Percentiles rank a stretch among this genome's conserved stretches.
phyloP scores from a whole-genome alignment of 495 filamentous ascomycete genomes.

The Xylaria grammica region DNA sequence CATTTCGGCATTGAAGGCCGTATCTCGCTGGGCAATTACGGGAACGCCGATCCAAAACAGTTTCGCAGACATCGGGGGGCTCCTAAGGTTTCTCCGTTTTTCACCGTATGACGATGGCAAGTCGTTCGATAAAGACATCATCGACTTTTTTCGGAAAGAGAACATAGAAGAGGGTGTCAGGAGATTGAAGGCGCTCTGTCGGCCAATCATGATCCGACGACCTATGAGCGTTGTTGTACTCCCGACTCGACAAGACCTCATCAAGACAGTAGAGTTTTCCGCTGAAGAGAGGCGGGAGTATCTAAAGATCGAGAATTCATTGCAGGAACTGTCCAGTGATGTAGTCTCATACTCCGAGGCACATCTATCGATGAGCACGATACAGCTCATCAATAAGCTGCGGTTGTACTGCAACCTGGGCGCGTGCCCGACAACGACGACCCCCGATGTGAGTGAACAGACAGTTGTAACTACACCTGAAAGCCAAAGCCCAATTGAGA shows the following conservation, averaged over 20 bases:
- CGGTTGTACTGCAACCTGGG: neutral
- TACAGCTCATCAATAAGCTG: neutral
- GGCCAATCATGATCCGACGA: constrained; percentile 6
- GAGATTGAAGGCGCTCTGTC: constrained; percentile 3
- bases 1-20: constrained; percentile 64
- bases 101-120: neutral
- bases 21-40: constrained; percentile 79
- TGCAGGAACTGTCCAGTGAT: neutral
- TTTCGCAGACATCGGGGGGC: neutral
- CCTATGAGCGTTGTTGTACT: constrained; percentile 9
- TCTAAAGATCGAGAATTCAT: neutral
- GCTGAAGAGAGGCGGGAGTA: constrained; percentile 17
- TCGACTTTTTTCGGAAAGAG: neutral
- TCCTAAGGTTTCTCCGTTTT: neutral
- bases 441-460: neutral
- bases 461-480: neutral
- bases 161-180: neutral
- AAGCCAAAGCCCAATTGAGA: neutral
- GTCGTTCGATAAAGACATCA: neutral
- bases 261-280: neutral
- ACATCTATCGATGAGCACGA: neutral
- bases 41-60: constrained; percentile 65
- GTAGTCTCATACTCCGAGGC: neutral
- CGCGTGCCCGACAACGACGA: neutral
- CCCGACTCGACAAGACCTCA: constrained; percentile 3